phyloP scores from a whole-genome alignment of 768 basidiomycete species.

The Trichaptum fuscoviolaceum region DNA sequence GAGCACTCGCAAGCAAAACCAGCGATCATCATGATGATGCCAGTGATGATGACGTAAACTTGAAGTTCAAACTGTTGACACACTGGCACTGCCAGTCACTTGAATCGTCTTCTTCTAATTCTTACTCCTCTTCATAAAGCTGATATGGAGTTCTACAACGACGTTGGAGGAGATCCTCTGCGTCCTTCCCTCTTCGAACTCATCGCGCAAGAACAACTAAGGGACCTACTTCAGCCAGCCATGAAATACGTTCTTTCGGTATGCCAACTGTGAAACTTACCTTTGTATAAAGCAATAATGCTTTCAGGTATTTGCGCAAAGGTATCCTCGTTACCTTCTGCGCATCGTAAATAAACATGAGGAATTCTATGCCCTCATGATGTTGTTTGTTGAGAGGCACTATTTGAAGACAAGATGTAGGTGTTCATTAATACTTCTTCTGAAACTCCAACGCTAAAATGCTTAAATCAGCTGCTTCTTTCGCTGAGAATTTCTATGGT shows the following conservation, averaged over 20 bases:
- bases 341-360: constrained; percentile 92
- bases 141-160: constrained; percentile 78
- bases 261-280: constrained; percentile 24
- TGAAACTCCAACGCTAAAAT: constrained; percentile 1
- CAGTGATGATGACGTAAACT: too few species aligned
- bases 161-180: constrained; percentile 63
- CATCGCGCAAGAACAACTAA: constrained; percentile 88
- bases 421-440: constrained; percentile 3
- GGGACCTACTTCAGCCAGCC: constrained; percentile 89
- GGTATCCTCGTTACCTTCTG: constrained; percentile 88
- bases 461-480: constrained; percentile 70
- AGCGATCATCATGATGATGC: too few species aligned
- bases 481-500: constrained; percentile 95
- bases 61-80: too few species aligned
- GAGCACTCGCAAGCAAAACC: too few species aligned
- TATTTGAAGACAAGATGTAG: constrained; percentile 81
- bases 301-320: constrained; percentile 84
- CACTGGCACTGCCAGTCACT: too few species aligned
- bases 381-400: constrained; percentile 87
- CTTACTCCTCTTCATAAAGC: too few species aligned
- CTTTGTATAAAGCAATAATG: neutral
- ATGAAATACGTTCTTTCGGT: constrained; percentile 92
- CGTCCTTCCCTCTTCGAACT: constrained; percentile 89
- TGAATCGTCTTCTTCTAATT: too few species aligned
- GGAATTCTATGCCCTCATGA: constrained; percentile 86